Evolutionary conservation across 202 grass and related monocot genomes (phyloP), one percentile per base, ranked within the genome.

Genomic region (Elaeis oleifera): DNA sequence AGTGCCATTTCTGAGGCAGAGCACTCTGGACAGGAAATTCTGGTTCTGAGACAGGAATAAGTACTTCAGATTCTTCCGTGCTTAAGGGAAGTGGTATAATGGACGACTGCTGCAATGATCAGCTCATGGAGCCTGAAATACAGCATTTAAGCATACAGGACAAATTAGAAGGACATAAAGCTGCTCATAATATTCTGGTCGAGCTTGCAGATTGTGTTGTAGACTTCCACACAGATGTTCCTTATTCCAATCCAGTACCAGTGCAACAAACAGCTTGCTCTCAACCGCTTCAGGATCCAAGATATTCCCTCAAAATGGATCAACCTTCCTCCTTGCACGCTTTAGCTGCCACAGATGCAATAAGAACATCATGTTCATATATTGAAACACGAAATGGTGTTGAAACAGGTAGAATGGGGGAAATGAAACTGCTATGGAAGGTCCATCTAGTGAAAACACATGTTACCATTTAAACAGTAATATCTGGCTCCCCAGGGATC

Each of bases 381-480:
- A 44, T 61, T 74, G 26, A 85, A 75, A 75, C 79, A 24, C 67
- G 83, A 80, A 77, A 71, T 71, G 59, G 59, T 54, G 15, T 58
- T 82, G 79, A 78, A 76, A 53, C 73, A 70, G 64, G 79, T 28
- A 86, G 29, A 72, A 78, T 80, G 63, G 78, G 53, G 81, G 51
- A 71, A 71, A 72, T 23, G 76, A 72, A 61, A 49, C 61, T 70
- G 79, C 78, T 63, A 76, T 72, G 8, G 81, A 85, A 59, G 84
- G 78, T 72, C 84, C 86, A 65, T 85, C 90, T 26, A 67, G 73
- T 50, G 84, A 88, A 67, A 74, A 78, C 63, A 79, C 86, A 67
- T 78, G 73, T 36, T 88, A 80, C 68, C 84, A 96, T 61, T 78
- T 80, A 69, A 80, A 57, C 5, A 83, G 85, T 72, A 87, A 67